These are phyloP conservation scores for Stephanocyclus meneghinianus DNA, from an alignment of 352 stramenopile species.

Conservation along the genomic window DNA sequence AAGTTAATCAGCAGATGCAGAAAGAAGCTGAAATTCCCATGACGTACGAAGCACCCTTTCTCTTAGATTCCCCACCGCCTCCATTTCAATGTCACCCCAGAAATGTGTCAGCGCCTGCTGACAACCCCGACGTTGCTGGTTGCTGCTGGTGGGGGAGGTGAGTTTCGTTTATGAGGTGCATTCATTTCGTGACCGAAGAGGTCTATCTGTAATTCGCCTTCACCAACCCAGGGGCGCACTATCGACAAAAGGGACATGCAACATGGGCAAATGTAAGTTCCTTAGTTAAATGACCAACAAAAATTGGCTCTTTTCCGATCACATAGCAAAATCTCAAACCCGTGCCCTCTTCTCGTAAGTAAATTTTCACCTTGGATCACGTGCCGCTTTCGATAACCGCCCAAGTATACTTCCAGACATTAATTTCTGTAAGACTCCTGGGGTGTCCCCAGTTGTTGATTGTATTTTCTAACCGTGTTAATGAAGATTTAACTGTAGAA, in stretches of 20 bases:
- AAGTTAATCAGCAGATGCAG: slow-evolving; percentile 30
- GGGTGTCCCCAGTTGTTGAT: neutral
- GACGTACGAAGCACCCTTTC: slow-evolving; percentile 25
- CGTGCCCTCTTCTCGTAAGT: neutral
- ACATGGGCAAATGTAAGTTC: slow-evolving; percentile 17
- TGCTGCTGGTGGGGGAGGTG: slow-evolving; percentile 25
- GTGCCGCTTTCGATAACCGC: slow-evolving; percentile 25
- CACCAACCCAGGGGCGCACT: slow-evolving; percentile 7
- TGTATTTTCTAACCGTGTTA: neutral
- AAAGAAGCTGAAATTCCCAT: slow-evolving; percentile 31
- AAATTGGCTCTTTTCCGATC: no score
- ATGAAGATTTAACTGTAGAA: neutral
- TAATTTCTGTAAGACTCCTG: slow-evolving; percentile 32
- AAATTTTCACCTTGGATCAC: slow-evolving; percentile 27
- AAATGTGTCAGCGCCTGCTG: neutral
- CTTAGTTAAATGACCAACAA: no score
- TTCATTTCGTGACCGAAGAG: neutral
- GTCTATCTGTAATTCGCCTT: neutral
- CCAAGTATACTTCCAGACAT: slow-evolving; percentile 29
- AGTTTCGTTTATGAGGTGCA: neutral
- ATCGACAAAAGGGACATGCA: slow-evolving; percentile 15
- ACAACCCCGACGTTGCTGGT: neutral
- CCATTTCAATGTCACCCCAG: slow-evolving; percentile 23
- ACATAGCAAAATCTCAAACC: neutral
- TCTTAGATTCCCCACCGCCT: neutral